These are phyloP conservation scores for Tripidium arundinaceum DNA, from an alignment of 202 grass and related monocot genomes.

Conservation along the genomic window DNA sequence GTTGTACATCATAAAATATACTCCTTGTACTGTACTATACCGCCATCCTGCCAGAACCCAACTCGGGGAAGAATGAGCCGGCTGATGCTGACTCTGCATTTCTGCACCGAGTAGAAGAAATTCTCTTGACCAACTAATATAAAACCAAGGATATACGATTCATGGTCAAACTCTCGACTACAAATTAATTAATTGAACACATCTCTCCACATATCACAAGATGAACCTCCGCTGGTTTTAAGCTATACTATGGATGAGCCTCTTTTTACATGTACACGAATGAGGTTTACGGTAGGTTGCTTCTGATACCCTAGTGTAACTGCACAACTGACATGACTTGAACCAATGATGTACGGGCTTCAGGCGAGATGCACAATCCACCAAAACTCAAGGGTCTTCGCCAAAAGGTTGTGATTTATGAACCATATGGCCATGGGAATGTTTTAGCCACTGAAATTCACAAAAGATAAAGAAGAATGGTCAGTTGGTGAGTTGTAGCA, in stretches of 20 bases:
- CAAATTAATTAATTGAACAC: not conserved
- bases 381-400: not conserved
- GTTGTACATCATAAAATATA: too few species aligned
- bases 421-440: constrained; percentile 43
- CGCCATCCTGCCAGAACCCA: too few species aligned
- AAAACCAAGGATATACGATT: not conserved
- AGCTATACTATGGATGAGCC: not conserved
- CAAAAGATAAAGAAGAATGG: not conserved
- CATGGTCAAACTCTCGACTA: too few species aligned
- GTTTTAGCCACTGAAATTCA: constrained; percentile 53
- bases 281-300: constrained; percentile 2
- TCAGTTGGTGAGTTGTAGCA: constrained; percentile 1
- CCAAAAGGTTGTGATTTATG: not conserved
- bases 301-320: not conserved
- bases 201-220: not conserved
- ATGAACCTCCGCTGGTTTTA: constrained; percentile 8
- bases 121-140: too few species aligned
- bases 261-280: constrained; percentile 14
- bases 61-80: too few species aligned
- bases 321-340: not conserved
- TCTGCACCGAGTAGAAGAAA: too few species aligned
- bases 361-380: not conserved
- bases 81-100: not conserved
- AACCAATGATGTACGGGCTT: too few species aligned
- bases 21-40: too few species aligned